Base-by-base conservation (phyloP, 169 alveolate genomes). In the Cryptosporidium ryanae region DNA sequence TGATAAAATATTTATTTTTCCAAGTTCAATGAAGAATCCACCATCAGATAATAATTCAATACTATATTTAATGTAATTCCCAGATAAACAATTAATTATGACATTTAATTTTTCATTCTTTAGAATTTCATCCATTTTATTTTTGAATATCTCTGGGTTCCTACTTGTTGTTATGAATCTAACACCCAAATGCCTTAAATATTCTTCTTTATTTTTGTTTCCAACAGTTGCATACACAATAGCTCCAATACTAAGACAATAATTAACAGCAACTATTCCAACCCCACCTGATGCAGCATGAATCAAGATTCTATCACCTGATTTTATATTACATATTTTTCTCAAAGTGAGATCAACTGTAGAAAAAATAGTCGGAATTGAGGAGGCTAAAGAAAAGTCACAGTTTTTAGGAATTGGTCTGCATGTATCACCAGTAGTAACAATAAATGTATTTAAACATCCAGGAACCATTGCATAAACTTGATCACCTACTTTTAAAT, bases 221-320 rank as follows among this genome's bases (percentile, higher is more conserved):
- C 90, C 90, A 32, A 82, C 90, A 1, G 90, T 82, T 18, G 82
- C 90, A 29, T 50, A 82, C 3, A 82, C 70, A 12, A 17, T 31
- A 13, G 90, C 90, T 27, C 90, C 90, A 4, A 64, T 13, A 38
- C 61, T 43, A 66, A 52, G 32, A 64, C 90, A 82, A 48, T 82
- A 82, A 82, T 66, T 66, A 34, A 82, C 83, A 23, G 83, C 83
- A 23, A 59, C 83, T 43, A 82, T 32, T 34, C 90, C 90, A 21
- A 82, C 82, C 18, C 90, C 90, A 17, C 90, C 90, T 12, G 90
- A 82, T 13, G 84, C 90, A 5, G 90, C 90, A 68, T 82, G 90
- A 21, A 82, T 63, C 12, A 82, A 31, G 13, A 82, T 70, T 27
- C 44, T 46, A 63, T 82, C 90, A 4, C 90, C 90, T 32, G 43